Evolutionary conservation across 106 monocot species (phyloP), one percentile per base, ranked within the genome.

Genomic region (Narthecium ossifragum): DNA sequence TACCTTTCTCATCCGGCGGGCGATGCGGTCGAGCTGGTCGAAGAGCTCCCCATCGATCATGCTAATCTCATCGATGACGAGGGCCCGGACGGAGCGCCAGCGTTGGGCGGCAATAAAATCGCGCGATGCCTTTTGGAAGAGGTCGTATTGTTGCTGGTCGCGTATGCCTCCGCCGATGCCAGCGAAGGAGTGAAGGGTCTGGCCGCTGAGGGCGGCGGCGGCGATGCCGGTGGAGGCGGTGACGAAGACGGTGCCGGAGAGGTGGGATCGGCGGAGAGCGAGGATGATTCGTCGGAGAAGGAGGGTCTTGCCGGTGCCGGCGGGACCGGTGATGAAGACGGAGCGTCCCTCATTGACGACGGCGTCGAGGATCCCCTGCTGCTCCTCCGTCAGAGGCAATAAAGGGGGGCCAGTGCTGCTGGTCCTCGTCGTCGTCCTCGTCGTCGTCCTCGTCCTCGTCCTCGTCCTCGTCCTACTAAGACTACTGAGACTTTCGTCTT

Each of bases 181-280:
- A 18, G 48, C 48, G 48, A 48, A 48, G 9, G 48, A 48, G 48
- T 48, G 48, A 1, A 48, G 48, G n/a, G 48, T 48, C 48, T 48
- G 48, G 15, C 48, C 48, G 48, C 48, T 18, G 48, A 48, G 13
- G 48, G 48, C 48, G 48, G 15, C 6, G 48, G 48, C 48, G 48
- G 48, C 48, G 2, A 48, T 18, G 48, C 48, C 48, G 9, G 48
- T 48, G 48, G 48, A 48, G 48, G 48, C 48, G 48, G 48, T 48
- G n/a, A 48, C 48, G 48, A 48, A 48, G 48, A 48, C 48, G 48
- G 15, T 17, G 48, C 20, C 17, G 48, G 17, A 18, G n/a, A 18
- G 48, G 48, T 48, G 48, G 48, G 18, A 17, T 6, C 20, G 17
- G 15, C 48, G 48, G 48, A 48, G 48, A 18, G 20, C 15, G 48